Evolutionary conservation across 106 monocot genomes (phyloP).

Genomic region (Dendrobium chrysotoxum): DNA sequence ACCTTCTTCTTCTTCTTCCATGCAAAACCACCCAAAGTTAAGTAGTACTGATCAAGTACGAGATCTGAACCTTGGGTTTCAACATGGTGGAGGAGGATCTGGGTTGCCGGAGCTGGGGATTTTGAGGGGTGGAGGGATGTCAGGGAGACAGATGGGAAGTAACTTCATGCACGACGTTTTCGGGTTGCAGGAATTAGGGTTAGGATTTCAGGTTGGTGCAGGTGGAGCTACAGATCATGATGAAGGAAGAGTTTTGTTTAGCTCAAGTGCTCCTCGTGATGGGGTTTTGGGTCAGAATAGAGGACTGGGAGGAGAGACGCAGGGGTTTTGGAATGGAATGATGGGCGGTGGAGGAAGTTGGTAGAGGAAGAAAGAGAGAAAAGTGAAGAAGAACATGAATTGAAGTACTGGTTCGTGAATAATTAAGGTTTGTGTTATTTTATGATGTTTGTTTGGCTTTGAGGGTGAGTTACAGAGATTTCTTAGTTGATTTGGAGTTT

Average conservation of each 20-base stretch:
- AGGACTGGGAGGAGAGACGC: slow-evolving; percentile 32
- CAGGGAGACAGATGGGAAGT: slow-evolving; percentile 7
- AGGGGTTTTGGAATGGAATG: slow-evolving; percentile 60
- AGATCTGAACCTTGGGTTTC: slow-evolving; percentile 41
- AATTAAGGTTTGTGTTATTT: background rate
- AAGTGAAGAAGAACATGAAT: background rate
- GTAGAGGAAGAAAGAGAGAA: background rate
- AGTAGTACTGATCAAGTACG: slow-evolving; percentile 23
- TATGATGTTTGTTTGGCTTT: background rate
- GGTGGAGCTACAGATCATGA: slow-evolving; percentile 15
- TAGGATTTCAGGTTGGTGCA: slow-evolving; percentile 37
- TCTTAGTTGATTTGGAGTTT: background rate
- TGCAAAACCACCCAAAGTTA: slow-evolving; percentile 33
- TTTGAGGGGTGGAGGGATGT: slow-evolving; percentile 38
- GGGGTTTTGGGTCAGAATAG: slow-evolving; percentile 27
- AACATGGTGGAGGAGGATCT: slow-evolving; percentile 13
- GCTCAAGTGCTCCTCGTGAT: slow-evolving; percentile 2
- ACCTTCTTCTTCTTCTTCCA: slow-evolving; percentile 7
- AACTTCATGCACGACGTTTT: slow-evolving; percentile 40
- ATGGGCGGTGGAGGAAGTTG: slow-evolving; percentile 35
- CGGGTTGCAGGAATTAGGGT: slow-evolving; percentile 41
- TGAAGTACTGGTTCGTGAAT: background rate
- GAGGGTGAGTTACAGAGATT: background rate
- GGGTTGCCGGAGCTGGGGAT: slow-evolving; percentile 32
- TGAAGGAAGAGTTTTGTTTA: slow-evolving; percentile 30